Percentiles rank a stretch among this genome's conserved stretches.
Conservation (phyloP, 2,329 filamentous ascomycete species). For the Blastomyces gilchristii region DNA sequence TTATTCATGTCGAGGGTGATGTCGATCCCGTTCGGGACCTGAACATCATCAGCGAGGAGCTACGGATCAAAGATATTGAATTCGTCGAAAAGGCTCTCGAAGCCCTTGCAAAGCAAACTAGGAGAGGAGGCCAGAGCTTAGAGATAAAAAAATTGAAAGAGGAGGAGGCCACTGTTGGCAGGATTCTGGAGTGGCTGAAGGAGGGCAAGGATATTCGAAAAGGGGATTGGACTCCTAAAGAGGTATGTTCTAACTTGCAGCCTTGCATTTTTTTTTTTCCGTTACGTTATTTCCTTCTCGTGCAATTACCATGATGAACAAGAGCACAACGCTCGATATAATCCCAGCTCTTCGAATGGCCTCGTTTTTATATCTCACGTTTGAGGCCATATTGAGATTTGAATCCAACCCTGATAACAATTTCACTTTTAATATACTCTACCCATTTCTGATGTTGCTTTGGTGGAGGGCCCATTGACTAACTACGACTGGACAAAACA, state of each 20-base stretch:
- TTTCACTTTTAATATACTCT: slow-evolving; percentile 12
- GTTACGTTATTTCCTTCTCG: slow-evolving; percentile 29
- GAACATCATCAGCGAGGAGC: slow-evolving; percentile 92
- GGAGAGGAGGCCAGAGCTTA: slow-evolving; percentile 83
- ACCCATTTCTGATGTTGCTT: slow-evolving; percentile 12
- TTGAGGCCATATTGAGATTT: slow-evolving; percentile 77
- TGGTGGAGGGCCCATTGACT: slow-evolving; percentile 4
- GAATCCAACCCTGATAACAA: slow-evolving; percentile 58
- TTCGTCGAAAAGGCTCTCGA: slow-evolving; percentile 95
- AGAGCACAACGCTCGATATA: slow-evolving; percentile 90
- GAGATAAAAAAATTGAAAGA: slow-evolving; percentile 97
- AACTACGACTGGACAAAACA: slow-evolving; percentile 13
- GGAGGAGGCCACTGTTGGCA: slow-evolving; percentile 87
- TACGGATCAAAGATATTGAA: slow-evolving; percentile 97
- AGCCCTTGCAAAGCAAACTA: slow-evolving; percentile 84
- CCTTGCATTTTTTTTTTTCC: slow-evolving; percentile 22
- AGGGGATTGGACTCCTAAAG: slow-evolving; percentile 79
- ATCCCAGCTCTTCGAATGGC: slow-evolving; percentile 99
- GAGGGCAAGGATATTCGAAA: slow-evolving; percentile 90
- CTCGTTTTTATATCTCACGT: slow-evolving; percentile 59
- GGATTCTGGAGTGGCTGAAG: slow-evolving; percentile 71
- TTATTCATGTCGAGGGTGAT: slow-evolving; percentile 98
- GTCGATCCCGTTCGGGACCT: slow-evolving; percentile 91
- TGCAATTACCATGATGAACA: slow-evolving; percentile 70
- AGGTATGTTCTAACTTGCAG: slow-evolving; percentile 51